Base-by-base conservation (phyloP, 108 stramenopile genomes). In the Schizochytrium sp. region DNA sequence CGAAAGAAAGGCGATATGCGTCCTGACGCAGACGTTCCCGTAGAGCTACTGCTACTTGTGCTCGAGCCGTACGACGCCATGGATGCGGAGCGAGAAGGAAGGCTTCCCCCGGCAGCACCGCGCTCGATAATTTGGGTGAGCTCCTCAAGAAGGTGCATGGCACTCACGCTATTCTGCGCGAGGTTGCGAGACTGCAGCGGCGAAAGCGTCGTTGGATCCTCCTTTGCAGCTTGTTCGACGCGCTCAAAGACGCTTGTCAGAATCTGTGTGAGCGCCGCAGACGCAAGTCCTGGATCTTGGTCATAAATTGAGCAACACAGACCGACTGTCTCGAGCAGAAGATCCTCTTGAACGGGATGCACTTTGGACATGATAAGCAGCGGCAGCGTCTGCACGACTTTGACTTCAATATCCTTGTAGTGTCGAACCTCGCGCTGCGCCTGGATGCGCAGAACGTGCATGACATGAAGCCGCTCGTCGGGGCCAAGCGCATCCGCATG, bases 401-500 rank as follows among this genome's bases (percentile, higher is more conserved):
- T 83, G 48, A 83, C 76, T 45, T 83, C 48, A 12, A 83, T 53
- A 12, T 83, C 76, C 76, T 83, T 83, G 12, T n/a, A 23, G 12
- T 12, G 19, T 23, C 51, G 12, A 41, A 14, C 63, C 28, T 83
- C 76, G 45, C 76, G 45, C n/a, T 53, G 76, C 45, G 76, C 45
- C 76, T 83, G 76, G n/a, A 83, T 83, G 25, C 45, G 45, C 45
- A 83, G 51, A 12, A 83, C 76, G 51, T 83, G 76, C 76, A 83
- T 83, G 76, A 83, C 76, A 34, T 83, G 76, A 18, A 83, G 45
- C 25, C 76, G 12, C 51, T 83, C 76, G 12, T 83, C 76, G 48
- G 76, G 76, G 19, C 51, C 76, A 34, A 83, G 76, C 45, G 51
- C 76, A 23, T 83, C 76, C 16, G 76, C 76, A 23, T 92, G 91